Conservation (phyloP, 31 red algal genomes). For the Odonthalia washingtoniensis region DNA sequence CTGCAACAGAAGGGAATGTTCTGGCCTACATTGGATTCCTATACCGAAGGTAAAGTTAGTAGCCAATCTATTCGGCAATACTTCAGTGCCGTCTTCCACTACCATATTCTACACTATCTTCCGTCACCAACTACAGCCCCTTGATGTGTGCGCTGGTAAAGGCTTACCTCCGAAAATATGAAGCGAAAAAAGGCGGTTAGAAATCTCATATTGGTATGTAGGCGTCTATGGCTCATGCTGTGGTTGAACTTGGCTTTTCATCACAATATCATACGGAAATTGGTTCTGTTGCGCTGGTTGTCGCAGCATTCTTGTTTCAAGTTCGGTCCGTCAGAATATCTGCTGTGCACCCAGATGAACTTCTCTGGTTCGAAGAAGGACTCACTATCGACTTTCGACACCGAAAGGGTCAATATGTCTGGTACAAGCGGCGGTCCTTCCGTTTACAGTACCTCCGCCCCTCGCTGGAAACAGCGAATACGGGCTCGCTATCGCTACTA, state of each 20-base stretch:
- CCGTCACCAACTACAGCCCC: slow-evolving; percentile 37
- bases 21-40: slow-evolving; percentile 44
- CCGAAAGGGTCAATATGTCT: slow-evolving; percentile 14
- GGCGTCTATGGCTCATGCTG: not conserved
- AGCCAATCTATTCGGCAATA: slow-evolving; percentile 34
- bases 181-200: not conserved
- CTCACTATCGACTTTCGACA: not conserved
- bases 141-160: too few relatives aligned
- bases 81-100: slow-evolving; percentile 1
- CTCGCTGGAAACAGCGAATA: not conserved
- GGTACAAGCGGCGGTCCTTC: not conserved
- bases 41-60: slow-evolving; percentile 19
- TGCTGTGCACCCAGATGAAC: not conserved
- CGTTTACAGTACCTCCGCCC: not conserved
- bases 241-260: not conserved
- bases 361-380: not conserved
- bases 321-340: slow-evolving; percentile 20
- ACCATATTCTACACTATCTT: slow-evolving; percentile 38
- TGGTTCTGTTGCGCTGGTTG: not conserved
- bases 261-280: not conserved
- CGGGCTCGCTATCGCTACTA: not conserved
- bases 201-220: not conserved
- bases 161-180: not conserved
- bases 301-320: slow-evolving; percentile 46
- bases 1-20: slow-evolving; percentile 26